Conservation (phyloP, 2,329 filamentous ascomycete genomes). For the Clonostachys solani region DNA sequence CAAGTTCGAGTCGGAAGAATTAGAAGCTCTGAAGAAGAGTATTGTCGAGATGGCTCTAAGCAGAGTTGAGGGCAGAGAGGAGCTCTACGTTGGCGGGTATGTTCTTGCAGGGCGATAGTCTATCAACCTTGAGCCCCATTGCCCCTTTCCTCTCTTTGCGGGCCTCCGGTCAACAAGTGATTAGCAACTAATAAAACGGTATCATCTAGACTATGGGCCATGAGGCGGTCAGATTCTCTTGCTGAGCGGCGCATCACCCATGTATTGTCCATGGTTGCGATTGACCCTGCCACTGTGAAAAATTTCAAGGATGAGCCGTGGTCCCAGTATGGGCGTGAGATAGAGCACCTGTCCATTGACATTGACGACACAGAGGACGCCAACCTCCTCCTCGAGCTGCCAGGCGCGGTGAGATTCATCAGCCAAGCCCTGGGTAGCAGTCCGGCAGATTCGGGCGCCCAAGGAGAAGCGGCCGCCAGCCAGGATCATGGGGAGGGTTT, state of each 20-base stretch:
- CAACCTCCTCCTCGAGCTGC: slow-evolving; percentile 78
- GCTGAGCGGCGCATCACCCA: slow-evolving; percentile 77
- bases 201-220: slow-evolving; percentile 67
- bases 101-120: slow-evolving; percentile 6
- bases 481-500: slow-evolving; percentile 8
- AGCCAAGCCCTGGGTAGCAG: slow-evolving; percentile 56
- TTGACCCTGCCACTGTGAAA: slow-evolving; percentile 31
- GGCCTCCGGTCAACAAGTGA: too few species aligned
- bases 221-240: slow-evolving; percentile 68
- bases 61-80: slow-evolving; percentile 32
- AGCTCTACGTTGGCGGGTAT: slow-evolving; percentile 34
- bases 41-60: slow-evolving; percentile 34
- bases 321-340: slow-evolving; percentile 49
- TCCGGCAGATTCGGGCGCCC: neutral
- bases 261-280: slow-evolving; percentile 76
- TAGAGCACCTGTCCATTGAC: slow-evolving; percentile 73
- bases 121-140: too few species aligned
- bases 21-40: slow-evolving; percentile 16
- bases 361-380: slow-evolving; percentile 90
- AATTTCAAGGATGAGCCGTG: slow-evolving; percentile 44
- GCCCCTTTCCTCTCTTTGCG: too few species aligned
- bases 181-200: neutral
- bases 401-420: slow-evolving; percentile 78
- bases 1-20: slow-evolving; percentile 1
- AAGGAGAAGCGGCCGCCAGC: neutral